Evolutionary conservation across 176 grass and related monocot genomes (phyloP).

Genomic region (Aegilops umbellulata): DNA sequence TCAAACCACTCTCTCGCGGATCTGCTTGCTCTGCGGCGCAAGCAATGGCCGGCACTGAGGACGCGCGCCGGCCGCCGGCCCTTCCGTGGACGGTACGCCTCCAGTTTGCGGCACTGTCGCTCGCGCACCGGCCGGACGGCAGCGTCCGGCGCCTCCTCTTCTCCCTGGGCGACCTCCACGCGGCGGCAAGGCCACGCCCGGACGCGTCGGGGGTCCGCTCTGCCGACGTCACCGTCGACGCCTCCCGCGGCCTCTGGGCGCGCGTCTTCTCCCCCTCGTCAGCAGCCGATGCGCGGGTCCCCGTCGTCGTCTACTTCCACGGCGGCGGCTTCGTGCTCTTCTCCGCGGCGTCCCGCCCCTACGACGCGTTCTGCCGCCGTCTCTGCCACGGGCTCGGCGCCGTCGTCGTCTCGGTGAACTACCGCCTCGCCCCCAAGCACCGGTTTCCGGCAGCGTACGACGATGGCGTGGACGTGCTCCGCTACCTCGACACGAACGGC

Average conservation of each 20-base stretch:
- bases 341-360: constrained; percentile 24
- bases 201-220: constrained; percentile 26
- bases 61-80: background rate
- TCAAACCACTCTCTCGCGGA: background rate
- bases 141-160: constrained; percentile 38
- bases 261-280: constrained; percentile 28
- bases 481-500: constrained; percentile 27
- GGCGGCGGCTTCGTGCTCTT: constrained; percentile 43
- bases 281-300: background rate
- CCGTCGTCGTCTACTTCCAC: constrained; percentile 47
- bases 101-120: constrained; percentile 18
- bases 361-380: constrained; percentile 37
- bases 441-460: constrained; percentile 74
- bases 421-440: constrained; percentile 63
- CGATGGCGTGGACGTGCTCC: constrained; percentile 49
- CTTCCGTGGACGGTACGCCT: constrained; percentile 42
- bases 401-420: constrained; percentile 49
- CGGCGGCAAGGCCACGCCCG: background rate
- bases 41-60: background rate
- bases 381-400: constrained; percentile 24
- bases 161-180: constrained; percentile 26
- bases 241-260: constrained; percentile 26
- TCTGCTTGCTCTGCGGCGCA: background rate
- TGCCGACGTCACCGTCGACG: constrained; percentile 38
- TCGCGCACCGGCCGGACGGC: constrained; percentile 33